A percentile compares a stretch with the other conserved stretches of the same genome.
Evolutionary conservation across 2,329 filamentous ascomycete species (phyloP).

Genomic region (Diaporthe australafricana): DNA sequence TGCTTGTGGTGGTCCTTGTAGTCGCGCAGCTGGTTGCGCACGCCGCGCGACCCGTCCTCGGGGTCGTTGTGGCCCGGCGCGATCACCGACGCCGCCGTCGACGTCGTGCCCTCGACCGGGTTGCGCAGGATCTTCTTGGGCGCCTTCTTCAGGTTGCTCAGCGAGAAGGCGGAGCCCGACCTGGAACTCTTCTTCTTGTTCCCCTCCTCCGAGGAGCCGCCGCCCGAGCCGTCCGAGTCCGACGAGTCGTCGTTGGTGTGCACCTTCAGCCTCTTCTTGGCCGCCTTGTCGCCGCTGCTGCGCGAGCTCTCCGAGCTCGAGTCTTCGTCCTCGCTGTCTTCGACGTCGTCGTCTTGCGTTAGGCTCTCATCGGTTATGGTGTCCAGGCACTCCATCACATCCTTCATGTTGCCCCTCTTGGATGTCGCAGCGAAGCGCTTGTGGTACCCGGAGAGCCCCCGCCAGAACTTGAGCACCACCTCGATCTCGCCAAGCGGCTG

Average conservation of each 20-base stretch:
- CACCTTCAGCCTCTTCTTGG: slow-evolving; percentile 35
- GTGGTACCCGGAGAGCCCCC: slow-evolving; percentile 71
- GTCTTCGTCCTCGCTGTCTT: slow-evolving; percentile 33
- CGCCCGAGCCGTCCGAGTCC: slow-evolving; percentile 47
- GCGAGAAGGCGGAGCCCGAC: slow-evolving; percentile 31
- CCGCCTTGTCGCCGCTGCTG: slow-evolving; percentile 33
- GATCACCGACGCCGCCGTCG: slow-evolving; percentile 37
- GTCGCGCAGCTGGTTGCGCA: slow-evolving; percentile 65
- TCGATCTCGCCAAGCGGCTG: slow-evolving; percentile 67
- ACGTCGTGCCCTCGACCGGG: slow-evolving; percentile 32
- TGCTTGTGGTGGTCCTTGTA: slow-evolving; percentile 70
- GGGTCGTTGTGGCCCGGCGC: slow-evolving; percentile 48
- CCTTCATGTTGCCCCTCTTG: slow-evolving; percentile 63
- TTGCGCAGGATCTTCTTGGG: slow-evolving; percentile 41
- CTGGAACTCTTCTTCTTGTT: slow-evolving; percentile 40
- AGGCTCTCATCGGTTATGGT: slow-evolving; percentile 68
- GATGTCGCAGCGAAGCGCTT: slow-evolving; percentile 61
- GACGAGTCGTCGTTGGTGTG: slow-evolving; percentile 37
- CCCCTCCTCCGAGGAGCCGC: slow-evolving; percentile 47
- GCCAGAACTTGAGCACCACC: slow-evolving; percentile 69
- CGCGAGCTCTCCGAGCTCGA: slow-evolving; percentile 32
- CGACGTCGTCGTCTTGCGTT: slow-evolving; percentile 40
- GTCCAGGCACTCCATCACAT: slow-evolving; percentile 74
- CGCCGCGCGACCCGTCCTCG: slow-evolving; percentile 57
- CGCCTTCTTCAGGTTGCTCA: slow-evolving; percentile 48